Evolutionary conservation across 208 protist species (phyloP).

Genomic region (Leishmania martiniquensis): DNA sequence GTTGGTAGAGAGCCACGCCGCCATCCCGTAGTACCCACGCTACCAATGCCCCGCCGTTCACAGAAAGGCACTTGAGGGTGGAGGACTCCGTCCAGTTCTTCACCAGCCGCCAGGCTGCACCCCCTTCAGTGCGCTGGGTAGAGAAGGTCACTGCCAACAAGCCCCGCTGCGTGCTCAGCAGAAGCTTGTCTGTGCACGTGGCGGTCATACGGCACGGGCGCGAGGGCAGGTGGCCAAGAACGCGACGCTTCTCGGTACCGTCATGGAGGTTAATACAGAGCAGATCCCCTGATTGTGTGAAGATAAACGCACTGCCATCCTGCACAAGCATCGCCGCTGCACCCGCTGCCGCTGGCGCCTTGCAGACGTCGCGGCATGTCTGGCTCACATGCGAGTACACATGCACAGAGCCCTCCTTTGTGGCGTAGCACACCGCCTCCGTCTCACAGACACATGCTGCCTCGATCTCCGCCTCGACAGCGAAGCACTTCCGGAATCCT

Average conservation of each 20-base stretch:
- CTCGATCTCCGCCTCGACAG: neutral
- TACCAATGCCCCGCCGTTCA: neutral
- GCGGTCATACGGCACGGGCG: neutral
- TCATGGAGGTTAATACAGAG: constrained; percentile 6
- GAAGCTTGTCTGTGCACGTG: constrained; percentile 2
- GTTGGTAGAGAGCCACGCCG: constrained; percentile 12
- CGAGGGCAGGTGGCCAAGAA: neutral
- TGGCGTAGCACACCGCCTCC: constrained; percentile 12
- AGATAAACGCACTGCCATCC: constrained; percentile 9
- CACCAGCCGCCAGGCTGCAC: neutral
- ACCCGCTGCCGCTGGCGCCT: neutral
- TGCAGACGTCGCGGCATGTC: constrained; percentile 3
- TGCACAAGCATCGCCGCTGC: constrained; percentile 1
- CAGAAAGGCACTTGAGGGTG: constrained; percentile 19
- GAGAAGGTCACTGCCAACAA: constrained; percentile 6
- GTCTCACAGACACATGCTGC: neutral
- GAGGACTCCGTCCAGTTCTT: constrained; percentile 13
- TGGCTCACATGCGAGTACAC: constrained; percentile 16
- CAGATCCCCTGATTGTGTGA: constrained; percentile 13
- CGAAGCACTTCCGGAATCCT: constrained; percentile 8
- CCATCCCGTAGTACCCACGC: constrained; percentile 27
- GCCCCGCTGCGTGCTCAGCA: constrained; percentile 10
- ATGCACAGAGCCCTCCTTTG: constrained; percentile 4
- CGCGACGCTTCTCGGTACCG: neutral
- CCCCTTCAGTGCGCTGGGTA: neutral